These are phyloP conservation scores for Cercospora sp. DNA, from an alignment of 2,329 filamentous ascomycete genomes.

Conservation along the genomic window DNA sequence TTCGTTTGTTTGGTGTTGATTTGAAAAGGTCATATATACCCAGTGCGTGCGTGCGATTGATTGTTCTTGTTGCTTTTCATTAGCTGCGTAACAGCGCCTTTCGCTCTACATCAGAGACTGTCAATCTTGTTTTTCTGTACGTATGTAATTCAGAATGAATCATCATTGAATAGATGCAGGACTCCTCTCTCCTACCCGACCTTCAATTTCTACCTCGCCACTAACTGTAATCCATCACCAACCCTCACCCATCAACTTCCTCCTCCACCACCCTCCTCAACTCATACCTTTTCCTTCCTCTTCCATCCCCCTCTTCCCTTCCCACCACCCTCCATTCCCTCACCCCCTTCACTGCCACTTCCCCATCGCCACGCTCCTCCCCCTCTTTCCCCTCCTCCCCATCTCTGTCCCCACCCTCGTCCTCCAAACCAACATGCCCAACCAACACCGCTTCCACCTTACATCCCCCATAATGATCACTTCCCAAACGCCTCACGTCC, in stretches of 20 bases:
- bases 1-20: background rate
- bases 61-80: background rate
- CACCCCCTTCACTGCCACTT: background rate
- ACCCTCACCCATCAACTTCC: background rate
- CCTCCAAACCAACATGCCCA: background rate
- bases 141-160: background rate
- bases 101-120: background rate
- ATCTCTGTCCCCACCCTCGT: background rate
- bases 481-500: background rate
- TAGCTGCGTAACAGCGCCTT: background rate
- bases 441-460: background rate
- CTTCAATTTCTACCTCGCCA: background rate
- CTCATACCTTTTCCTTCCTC: background rate
- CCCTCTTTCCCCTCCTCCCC: background rate
- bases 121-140: background rate
- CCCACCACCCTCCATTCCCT: background rate
- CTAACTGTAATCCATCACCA: background rate
- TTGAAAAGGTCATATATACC: background rate
- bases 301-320: background rate
- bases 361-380: background rate
- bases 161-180: background rate
- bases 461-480: background rate
- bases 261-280: background rate
- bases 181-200: too few relatives aligned
- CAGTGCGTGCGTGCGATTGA: background rate